Percentiles rank a stretch among this genome's conserved stretches.
phyloP scores from a whole-genome alignment of 257 asterid genomes.

The Nicotiana knightiana region DNA sequence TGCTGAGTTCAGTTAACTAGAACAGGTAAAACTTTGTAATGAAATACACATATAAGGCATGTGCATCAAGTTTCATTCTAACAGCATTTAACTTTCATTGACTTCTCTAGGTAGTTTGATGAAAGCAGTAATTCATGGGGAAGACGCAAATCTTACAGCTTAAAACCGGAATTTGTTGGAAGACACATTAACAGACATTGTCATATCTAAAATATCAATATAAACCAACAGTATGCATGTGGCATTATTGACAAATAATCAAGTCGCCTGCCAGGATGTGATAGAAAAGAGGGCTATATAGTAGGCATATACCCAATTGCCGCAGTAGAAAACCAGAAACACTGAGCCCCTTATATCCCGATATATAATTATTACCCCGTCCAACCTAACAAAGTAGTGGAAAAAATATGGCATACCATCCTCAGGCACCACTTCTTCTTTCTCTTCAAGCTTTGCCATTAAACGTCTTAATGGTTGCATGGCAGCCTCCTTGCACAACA shows the following conservation, averaged over 20 bases:
- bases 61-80: not conserved
- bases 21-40: not conserved
- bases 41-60: not conserved
- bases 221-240: not conserved
- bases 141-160: not conserved
- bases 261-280: not conserved
- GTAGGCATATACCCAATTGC: not conserved
- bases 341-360: not conserved
- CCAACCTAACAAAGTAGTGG: not conserved
- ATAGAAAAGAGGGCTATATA: not conserved
- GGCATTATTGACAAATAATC: not conserved
- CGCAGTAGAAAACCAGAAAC: not conserved
- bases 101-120: not conserved
- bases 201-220: not conserved
- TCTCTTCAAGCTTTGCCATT: slow-evolving; percentile 71
- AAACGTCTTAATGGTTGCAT: slow-evolving; percentile 91
- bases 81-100: not conserved
- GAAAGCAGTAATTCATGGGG: not conserved
- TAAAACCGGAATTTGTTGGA: not conserved
- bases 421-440: slow-evolving; percentile 58
- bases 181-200: not conserved
- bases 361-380: not conserved
- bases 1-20: not conserved
- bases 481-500: slow-evolving; percentile 95
- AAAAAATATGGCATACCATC: slow-evolving; percentile 49